Percentiles rank a stretch among this genome's conserved stretches.
Evolutionary conservation across 2,329 filamentous ascomycete genomes (phyloP).

Genomic region (Metarhizium album): DNA sequence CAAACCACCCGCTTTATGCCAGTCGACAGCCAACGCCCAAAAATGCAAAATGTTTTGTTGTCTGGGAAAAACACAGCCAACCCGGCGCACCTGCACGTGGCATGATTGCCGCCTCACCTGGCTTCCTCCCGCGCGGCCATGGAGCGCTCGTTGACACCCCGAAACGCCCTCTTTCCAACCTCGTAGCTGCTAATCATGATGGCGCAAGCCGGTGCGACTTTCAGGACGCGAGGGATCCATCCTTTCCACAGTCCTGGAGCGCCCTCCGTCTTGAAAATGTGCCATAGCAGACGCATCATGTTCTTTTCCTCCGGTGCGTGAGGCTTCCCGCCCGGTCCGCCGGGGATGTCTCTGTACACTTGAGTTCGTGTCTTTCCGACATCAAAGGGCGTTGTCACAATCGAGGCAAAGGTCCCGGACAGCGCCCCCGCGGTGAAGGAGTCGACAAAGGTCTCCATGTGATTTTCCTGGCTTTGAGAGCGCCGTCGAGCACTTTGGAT

Average conservation of each 20-base stretch:
- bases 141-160: constrained; percentile 53
- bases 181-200: constrained; percentile 99
- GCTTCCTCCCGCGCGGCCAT: constrained; percentile 4
- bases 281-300: constrained; percentile 76
- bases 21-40: background rate
- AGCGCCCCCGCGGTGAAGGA: constrained; percentile 78
- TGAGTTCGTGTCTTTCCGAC: constrained; percentile 95
- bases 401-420: constrained; percentile 75
- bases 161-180: constrained; percentile 81
- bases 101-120: background rate
- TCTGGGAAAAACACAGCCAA: background rate
- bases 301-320: constrained; percentile 59
- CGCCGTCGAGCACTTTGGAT: constrained; percentile 35
- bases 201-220: constrained; percentile 90
- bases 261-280: constrained; percentile 85
- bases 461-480: constrained; percentile 57
- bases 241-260: constrained; percentile 73
- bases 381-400: constrained; percentile 90
- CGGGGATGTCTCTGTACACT: constrained; percentile 52
- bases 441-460: constrained; percentile 70
- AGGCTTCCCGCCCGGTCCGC: constrained; percentile 22
- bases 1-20: background rate
- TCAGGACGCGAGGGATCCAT: constrained; percentile 83
- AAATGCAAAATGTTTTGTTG: background rate
- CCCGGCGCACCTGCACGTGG: background rate